These are phyloP conservation scores for Diaporthe vaccinii DNA, from an alignment of 2,329 filamentous ascomycete genomes.

Conservation along the genomic window DNA sequence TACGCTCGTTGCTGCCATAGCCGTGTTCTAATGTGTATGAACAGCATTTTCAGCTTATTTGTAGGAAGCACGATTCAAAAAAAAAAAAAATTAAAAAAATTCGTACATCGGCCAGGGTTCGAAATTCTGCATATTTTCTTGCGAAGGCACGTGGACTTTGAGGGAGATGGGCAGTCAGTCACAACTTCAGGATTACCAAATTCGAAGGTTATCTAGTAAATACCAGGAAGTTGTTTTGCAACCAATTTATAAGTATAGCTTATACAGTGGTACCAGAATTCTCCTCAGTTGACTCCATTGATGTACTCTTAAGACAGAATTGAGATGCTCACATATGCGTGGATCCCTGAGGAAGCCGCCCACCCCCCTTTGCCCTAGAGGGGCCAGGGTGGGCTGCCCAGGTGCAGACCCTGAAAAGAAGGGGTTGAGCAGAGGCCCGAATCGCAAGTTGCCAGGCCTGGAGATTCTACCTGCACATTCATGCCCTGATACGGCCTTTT, in stretches of 20 bases:
- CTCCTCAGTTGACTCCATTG: neutral
- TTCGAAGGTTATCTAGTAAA: neutral
- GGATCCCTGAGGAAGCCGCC: too few relatives aligned
- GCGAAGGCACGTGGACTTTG: neutral
- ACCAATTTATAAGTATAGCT: too few relatives aligned
- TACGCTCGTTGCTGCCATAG: slow-evolving; percentile 72
- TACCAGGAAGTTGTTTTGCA: neutral
- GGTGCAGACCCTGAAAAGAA: slow-evolving; percentile 15
- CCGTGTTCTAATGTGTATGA: slow-evolving; percentile 48
- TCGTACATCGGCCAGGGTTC: neutral
- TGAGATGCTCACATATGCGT: neutral
- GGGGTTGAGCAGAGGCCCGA: neutral
- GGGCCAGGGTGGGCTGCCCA: neutral
- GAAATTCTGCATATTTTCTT: neutral
- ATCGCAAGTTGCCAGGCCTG: neutral
- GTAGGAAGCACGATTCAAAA: neutral
- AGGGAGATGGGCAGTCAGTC: neutral
- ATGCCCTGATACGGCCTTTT: neutral
- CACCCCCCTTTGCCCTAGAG: neutral
- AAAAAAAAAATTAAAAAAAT: neutral
- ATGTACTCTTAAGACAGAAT: too few relatives aligned
- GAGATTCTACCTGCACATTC: neutral
- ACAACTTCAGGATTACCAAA: neutral
- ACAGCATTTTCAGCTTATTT: neutral
- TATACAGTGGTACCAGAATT: neutral